Evolutionary conservation across 225 moss, liverwort and hornwort genomes (phyloP), one percentile per base, ranked within the genome.

Genomic region (Polytrichum formosum): DNA sequence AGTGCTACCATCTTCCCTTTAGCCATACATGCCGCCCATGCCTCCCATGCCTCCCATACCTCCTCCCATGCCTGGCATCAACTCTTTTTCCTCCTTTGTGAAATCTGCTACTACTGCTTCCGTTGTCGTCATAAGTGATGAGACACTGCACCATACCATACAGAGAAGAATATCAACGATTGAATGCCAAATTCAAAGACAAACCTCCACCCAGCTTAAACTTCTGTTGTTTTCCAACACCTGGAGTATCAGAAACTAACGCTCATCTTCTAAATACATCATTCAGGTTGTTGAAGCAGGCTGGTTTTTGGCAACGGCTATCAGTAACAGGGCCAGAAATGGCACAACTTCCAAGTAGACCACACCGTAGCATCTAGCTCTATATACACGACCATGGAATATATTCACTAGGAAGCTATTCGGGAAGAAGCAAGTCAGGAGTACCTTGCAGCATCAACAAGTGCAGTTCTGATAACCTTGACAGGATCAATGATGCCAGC

Each of bases 401-500:
- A 9, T 1, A 35, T 35, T 35, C 2, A 9, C 35, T 35, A 35
- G 35, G 9, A 35, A 9, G 9, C 35, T 60, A 46, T 7, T 26
- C 66, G 18, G 20, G n/a, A 67, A 74, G 67, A 55, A 66, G 31
- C 18, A 55, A 70, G 46, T 13, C 46, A 46, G 4, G 16, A 46
- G 13, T 67, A 83, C 81, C 80, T 87, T 31, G 78, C 81, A 17
- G 83, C 83, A 67, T 87, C 83, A 1, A 81, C 76, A 23, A 83
- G 78, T 18, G 83, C 87, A 35, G 76, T 81, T 76, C 81, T 70
- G 71, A 87, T 87, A 5, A 83, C 83, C 74, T 87, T 87, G n/a
- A 87, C 78, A 31, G 83, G 87, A 61, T 87, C 87, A 54, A 87
- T 76, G 61, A 87, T 83, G 23, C 87, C 83, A 54, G 87, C 83